These are phyloP conservation scores for Eutrema yunnanense DNA, from an alignment of 345 rosid species.

Conservation along the genomic window DNA sequence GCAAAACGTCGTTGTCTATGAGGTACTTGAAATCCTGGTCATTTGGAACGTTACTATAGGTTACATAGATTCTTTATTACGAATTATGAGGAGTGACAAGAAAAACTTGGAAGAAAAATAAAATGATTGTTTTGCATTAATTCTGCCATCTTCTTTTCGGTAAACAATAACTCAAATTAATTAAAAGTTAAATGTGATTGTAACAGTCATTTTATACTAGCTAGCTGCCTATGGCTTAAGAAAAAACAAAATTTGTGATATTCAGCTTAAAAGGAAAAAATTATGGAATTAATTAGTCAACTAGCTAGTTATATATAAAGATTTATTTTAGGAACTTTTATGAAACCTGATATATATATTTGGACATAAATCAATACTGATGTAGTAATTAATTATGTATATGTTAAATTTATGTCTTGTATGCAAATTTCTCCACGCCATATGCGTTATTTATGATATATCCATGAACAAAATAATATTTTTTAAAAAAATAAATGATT, in stretches of 20 bases:
- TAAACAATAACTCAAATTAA: conserved; percentile 1
- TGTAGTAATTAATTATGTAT: not conserved
- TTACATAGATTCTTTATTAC: conserved; percentile 2
- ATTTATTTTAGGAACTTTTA: conserved; percentile 2
- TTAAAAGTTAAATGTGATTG: not conserved
- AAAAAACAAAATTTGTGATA: not conserved
- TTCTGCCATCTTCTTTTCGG: not conserved
- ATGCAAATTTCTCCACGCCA: not conserved
- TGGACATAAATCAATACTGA: not conserved
- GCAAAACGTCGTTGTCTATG: conserved; percentile 61
- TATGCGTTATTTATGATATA: conserved; percentile 8
- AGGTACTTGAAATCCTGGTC: conserved; percentile 66
- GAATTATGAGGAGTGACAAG: conserved; percentile 1
- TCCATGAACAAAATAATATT: not conserved
- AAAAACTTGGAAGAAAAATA: not conserved
- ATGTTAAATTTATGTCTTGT: not conserved
- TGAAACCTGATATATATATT: not conserved
- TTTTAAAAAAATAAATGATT: not conserved
- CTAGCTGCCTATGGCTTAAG: not conserved
- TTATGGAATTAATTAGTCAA: conserved; percentile 2
- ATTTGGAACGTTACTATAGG: conserved; percentile 14
- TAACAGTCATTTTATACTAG: conserved; percentile 14
- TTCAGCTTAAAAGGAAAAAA: not conserved
- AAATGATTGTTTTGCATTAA: not conserved
- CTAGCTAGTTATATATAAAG: not conserved